These are phyloP conservation scores for Pseudisothecium myosuroides DNA, from an alignment of 225 moss, liverwort and hornwort genomes.

Conservation along the genomic window DNA sequence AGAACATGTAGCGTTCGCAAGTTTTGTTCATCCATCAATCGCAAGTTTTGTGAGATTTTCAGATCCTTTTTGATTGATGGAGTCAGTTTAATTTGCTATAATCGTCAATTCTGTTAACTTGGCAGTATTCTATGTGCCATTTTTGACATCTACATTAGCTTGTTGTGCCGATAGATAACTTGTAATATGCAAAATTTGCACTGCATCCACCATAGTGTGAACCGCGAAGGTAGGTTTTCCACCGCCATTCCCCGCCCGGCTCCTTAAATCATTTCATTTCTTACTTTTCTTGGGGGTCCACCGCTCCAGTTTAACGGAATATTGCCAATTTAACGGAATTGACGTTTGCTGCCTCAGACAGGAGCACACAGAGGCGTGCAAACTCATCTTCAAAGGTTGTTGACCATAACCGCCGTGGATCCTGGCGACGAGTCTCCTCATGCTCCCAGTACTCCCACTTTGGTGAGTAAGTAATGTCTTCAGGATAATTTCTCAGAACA, in stretches of 20 bases:
- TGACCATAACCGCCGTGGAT: slow-evolving; percentile 37
- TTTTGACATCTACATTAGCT: not conserved
- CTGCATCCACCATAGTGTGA: not conserved
- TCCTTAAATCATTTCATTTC: not conserved
- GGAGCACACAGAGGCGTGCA: slow-evolving; percentile 18
- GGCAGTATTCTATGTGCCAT: not conserved
- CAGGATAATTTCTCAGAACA: not conserved
- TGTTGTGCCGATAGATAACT: not conserved
- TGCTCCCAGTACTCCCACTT: not conserved
- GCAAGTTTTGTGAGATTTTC: not conserved
- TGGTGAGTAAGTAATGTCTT: not conserved
- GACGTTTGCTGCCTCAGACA: not conserved
- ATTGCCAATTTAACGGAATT: not conserved
- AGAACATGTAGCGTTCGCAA: not conserved
- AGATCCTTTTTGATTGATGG: not conserved
- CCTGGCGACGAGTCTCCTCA: not conserved
- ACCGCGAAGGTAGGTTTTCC: not conserved
- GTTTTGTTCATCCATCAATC: not conserved
- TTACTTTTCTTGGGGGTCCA: not conserved
- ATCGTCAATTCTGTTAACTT: not conserved
- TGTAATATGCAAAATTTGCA: not conserved
- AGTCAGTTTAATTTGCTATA: not conserved
- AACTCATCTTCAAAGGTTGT: slow-evolving; percentile 66
- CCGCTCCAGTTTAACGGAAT: not conserved
- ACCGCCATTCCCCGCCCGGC: not conserved